Evolutionary conservation across 768 basidiomycete species (phyloP), one percentile per base, ranked within the genome.

Genomic region (Mycena sanguinolenta): DNA sequence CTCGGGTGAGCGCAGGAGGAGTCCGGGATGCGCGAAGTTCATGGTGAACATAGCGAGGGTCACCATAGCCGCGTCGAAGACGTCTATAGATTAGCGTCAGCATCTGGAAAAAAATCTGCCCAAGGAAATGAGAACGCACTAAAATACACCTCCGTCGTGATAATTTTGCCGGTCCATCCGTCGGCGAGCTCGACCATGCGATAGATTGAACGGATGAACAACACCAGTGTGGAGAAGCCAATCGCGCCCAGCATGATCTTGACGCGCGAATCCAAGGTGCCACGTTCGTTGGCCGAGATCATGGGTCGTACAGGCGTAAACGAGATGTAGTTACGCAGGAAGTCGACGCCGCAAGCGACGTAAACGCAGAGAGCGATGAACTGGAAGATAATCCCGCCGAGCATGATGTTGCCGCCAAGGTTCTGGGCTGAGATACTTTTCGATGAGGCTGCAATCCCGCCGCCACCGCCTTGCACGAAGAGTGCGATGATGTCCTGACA

Each of bases 321-420:
- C 4, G 28, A 13, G 28, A 14, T 7, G 52, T 19, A 30, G 52
- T 53, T 14, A 17, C 52, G 52, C 52, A 53, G 52, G 52, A 53
- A 53, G 52, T 30, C 28, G 27, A 30, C 17, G 52, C 52, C 28
- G 27, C 13, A 19, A 6, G 28, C 28, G 28, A 28, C 30, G 52
- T 53, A 53, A 8, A 23, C 52, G 28, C 28, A 30, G 52, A 53
- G 52, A 23, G 52, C 52, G 14, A 53, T 27, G 52, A 71, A 55
- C 38, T 71, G 70, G 62, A 71, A 34, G 38, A 67, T 49, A 12
- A 71, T 67, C 16, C 70, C 70, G 19, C 42, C 65, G n/a, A 71
- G 65, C 70, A 71, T 71, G 49, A 71, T 54, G 55, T 61, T 61
- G 3, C 30, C 46, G 13, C 46, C 59, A 2, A 53, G 28, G 14